Evolutionary conservation across 1,139 yeast genomes (phyloP), one percentile per base, ranked within the genome.

Genomic region (Pichia sp.): DNA sequence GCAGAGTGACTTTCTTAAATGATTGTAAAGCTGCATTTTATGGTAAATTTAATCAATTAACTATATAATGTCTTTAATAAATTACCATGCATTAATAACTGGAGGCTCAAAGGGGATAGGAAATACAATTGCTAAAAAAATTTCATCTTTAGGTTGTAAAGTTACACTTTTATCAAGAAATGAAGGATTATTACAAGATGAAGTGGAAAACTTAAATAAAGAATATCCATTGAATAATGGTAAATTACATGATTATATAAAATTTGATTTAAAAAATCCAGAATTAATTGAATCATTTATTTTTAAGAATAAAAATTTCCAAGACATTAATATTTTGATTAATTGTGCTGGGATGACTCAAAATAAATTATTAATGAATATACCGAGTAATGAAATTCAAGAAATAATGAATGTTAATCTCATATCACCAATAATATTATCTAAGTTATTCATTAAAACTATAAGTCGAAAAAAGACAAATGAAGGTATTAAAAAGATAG

Each of bases 31-130:
- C 16, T 16, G 16, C 16, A 16, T 16, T 16, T 16, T 16, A 16
- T 16, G 16, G 16, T 16, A 16, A 16, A 16, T 16, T 16, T 16
- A 16, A 16, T 16, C 16, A 16, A 16, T 16, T 16, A 16, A 16
- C 16, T 16, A 16, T 16, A 22, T 11, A 11, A 32, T 32, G 35
- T 10, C 26, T 6, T 32, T 32, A 32, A 7, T 33, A 6, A 24
- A 33, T 7, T 60, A 56, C 20, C 56, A 50, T 47, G 89, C 87
- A 0, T 54, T 83, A 4, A 65, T 90, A 1, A 89, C 97, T 0
- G 98, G 98, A 0, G 96, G 87, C 0, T 85, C 96, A 0, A 68
- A 78, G 53, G 97, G 97, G 0, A 70, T 90, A 28, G 98, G 98
- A 0, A 66, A 71, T 6, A 79, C 80, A 0, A 74, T 90, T 20